phyloP scores from a whole-genome alignment of 176 grass and related monocot genomes.

The Stipa capillata region DNA sequence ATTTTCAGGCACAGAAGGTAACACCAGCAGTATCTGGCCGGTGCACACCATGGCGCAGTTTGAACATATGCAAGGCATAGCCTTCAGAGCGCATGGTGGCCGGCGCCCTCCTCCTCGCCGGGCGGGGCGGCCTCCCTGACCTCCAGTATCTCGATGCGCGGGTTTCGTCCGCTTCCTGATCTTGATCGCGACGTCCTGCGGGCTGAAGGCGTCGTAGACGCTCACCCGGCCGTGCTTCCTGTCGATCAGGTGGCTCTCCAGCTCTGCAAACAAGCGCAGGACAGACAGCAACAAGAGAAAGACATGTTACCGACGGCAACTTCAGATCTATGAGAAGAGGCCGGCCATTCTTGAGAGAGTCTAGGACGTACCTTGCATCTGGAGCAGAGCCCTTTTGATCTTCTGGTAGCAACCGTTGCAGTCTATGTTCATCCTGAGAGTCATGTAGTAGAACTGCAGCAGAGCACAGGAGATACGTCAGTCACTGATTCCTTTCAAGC shows the following conservation, averaged over 20 bases:
- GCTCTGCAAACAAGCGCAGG: constrained; percentile 29
- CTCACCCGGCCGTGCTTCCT: constrained; percentile 69
- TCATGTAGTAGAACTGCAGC: constrained; percentile 64
- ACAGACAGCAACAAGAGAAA: background rate
- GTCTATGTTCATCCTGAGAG: constrained; percentile 85
- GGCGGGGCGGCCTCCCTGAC: constrained; percentile 42
- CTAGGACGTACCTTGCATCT: constrained; percentile 60
- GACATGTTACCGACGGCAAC: background rate
- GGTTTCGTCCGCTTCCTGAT: constrained; percentile 84
- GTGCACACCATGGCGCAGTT: background rate
- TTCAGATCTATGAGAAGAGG: background rate
- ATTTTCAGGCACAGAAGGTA: background rate
- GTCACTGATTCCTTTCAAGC: background rate
- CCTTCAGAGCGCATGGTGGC: constrained; percentile 3
- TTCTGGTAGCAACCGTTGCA: constrained; percentile 91
- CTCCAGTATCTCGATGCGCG: constrained; percentile 78
- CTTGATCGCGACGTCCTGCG: constrained; percentile 83
- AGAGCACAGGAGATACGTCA: background rate
- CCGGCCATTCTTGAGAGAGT: background rate
- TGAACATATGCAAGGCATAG: too few relatives aligned
- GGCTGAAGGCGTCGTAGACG: constrained; percentile 55
- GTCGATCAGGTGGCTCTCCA: constrained; percentile 71
- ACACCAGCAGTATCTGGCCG: background rate
- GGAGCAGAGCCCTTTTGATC: constrained; percentile 66
- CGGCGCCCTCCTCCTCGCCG: background rate